Percentiles rank a stretch among this genome's conserved stretches.
Evolutionary conservation across 805 yeast genomes (phyloP).

Genomic region (Teunomyces tritomae): DNA sequence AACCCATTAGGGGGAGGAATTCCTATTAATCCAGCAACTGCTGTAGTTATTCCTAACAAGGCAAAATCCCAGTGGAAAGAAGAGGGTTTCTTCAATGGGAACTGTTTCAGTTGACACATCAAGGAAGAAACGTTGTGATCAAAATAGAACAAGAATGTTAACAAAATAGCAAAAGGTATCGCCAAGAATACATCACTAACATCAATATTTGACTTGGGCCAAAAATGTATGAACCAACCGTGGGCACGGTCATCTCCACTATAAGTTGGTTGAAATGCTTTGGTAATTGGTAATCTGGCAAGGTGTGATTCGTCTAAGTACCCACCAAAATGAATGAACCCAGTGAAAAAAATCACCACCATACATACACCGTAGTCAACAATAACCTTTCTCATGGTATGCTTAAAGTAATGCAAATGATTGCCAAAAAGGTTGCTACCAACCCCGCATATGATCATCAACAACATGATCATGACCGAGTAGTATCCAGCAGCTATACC

Average conservation of each 20-base stretch:
- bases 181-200: constrained; percentile 84
- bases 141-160: constrained; percentile 84
- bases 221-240: constrained; percentile 79
- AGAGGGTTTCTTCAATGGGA: constrained; percentile 80
- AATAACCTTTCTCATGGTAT: constrained; percentile 61
- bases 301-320: constrained; percentile 55
- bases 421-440: constrained; percentile 56
- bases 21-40: constrained; percentile 82
- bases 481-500: constrained; percentile 59
- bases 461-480: constrained; percentile 67
- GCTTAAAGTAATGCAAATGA: constrained; percentile 59
- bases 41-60: constrained; percentile 81
- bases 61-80: constrained; percentile 92
- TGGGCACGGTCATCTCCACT: constrained; percentile 37
- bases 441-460: constrained; percentile 79
- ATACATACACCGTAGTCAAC: constrained; percentile 86
- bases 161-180: constrained; percentile 83
- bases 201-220: constrained; percentile 54
- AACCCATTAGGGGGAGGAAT: constrained; percentile 96
- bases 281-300: constrained; percentile 63
- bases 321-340: constrained; percentile 91
- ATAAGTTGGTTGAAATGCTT: constrained; percentile 71
- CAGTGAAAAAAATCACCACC: constrained; percentile 85
- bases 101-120: constrained; percentile 85
- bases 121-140: constrained; percentile 94